Base-by-base conservation (phyloP, 2,329 filamentous ascomycete genomes). In the Trichoderma sp. region DNA sequence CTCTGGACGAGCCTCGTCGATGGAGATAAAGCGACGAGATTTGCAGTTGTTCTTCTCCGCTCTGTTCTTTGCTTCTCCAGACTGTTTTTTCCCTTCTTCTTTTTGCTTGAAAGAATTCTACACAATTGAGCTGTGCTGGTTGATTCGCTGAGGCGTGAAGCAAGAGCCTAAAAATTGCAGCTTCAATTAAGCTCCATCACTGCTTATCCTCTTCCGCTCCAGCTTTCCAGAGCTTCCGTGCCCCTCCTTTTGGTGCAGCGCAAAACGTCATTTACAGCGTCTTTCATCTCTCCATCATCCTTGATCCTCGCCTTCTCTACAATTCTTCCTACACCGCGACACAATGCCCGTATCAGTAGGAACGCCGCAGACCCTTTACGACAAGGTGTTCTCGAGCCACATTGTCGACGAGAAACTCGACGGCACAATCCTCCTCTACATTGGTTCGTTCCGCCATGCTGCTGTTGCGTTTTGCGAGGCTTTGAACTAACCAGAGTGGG, bases 321-420 rank as follows among this genome's bases (percentile, higher is more conserved):
- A 28, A 14, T 32, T 37, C 32, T 65, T 59, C 66, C 21, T 59
- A 16, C 32, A 46, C 24, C 30, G 14, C 32, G 52, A 56, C 51
- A 89, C 80, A 75, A 96, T 97, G 93, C 93, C 93, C 78, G 87
- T 85, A 77, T 88, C 87, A 75, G 89, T 91, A 74, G 84, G 85
- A 79, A 86, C 85, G 73, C 93, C 92, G 67, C 90, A 90, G 82
- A 97, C 94, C 75, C 87, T 97, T 78, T 98, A 98, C 83, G 95
- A 98, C 87, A 98, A 98, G 89, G 94, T 98, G 81, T 91, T 98
- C 76, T 89, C 93, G 76, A 91, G 91, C 83, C 96, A 99, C 81
- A 91, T 98, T 76, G 94, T 99, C 78, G 93, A 97, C 77, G 92
- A 97, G 87, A 93, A 94, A 86, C 88, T 93, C 68, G 95, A 98